phyloP scores from a whole-genome alignment of 2,329 filamentous ascomycete genomes.

The Xylariaceae sp. region DNA sequence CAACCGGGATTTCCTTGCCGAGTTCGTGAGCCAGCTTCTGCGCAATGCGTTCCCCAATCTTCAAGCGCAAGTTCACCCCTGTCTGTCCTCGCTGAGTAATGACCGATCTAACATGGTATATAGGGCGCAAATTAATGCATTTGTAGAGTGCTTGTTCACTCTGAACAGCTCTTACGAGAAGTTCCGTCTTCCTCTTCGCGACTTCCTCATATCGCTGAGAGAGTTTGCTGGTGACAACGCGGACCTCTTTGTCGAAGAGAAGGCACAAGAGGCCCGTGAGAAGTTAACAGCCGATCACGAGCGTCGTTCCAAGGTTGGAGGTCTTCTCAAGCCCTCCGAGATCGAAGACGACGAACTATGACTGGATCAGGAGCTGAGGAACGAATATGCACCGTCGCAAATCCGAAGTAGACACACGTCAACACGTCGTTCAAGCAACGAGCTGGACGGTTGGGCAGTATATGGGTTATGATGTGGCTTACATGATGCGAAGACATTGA shows the following conservation, averaged over 20 bases:
- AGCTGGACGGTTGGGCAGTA: conserved; percentile 32
- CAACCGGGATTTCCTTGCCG: conserved; percentile 85
- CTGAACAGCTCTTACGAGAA: conserved; percentile 84
- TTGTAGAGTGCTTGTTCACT: conserved; percentile 84
- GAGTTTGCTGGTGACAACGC: conserved; percentile 95
- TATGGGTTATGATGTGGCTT: conserved; percentile 34
- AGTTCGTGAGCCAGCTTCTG: conserved; percentile 79
- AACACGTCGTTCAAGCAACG: conserved; percentile 18
- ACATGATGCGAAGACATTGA: conserved; percentile 5
- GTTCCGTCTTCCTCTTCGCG: conserved; percentile 92
- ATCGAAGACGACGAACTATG: conserved; percentile 87
- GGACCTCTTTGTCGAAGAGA: conserved; percentile 88
- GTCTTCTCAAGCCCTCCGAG: conserved; percentile 94
- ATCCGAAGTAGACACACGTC: conserved; percentile 26
- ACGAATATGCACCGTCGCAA: conserved; percentile 48
- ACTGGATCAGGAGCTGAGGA: conserved; percentile 66
- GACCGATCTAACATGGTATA: conserved; percentile 32
- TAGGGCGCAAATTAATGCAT: conserved; percentile 79
- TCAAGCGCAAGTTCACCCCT: conserved; percentile 60
- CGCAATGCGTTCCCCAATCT: conserved; percentile 91
- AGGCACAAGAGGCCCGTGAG: conserved; percentile 83
- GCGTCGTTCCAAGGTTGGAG: conserved; percentile 88
- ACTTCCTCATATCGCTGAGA: conserved; percentile 95
- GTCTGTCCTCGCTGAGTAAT: conserved; percentile 1
- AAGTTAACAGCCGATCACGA: conserved; percentile 85